A percentile compares a stretch with the other conserved stretches of the same genome.
Conservation (phyloP, 352 stramenopile species). For the Phytophthora ramorum region DNA sequence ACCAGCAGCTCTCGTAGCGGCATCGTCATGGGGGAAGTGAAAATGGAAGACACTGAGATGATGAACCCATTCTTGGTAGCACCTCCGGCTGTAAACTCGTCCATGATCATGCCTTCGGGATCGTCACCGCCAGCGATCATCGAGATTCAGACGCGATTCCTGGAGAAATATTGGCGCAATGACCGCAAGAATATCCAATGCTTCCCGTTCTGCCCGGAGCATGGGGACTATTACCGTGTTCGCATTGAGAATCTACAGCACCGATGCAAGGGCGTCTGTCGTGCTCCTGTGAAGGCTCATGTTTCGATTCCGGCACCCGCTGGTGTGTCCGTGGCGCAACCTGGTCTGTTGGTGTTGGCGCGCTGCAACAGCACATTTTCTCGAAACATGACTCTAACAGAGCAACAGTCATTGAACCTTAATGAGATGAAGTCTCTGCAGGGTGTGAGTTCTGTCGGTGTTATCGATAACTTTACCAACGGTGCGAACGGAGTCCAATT, state of each 20-base stretch:
- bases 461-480: constrained; percentile 63
- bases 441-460: constrained; percentile 66
- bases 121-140: constrained; percentile 54
- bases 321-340: constrained; percentile 34
- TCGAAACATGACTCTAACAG: constrained; percentile 58
- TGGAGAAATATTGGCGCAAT: constrained; percentile 93
- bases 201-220: constrained; percentile 90
- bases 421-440: constrained; percentile 79
- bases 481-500: constrained; percentile 58
- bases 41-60: constrained; percentile 45
- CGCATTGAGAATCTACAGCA: constrained; percentile 88
- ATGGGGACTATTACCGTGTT: constrained; percentile 91
- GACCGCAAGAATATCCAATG: constrained; percentile 94
- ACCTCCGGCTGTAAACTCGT: constrained; percentile 6
- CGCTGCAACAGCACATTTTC: constrained; percentile 89
- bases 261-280: constrained; percentile 85
- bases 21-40: constrained; percentile 28
- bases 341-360: constrained; percentile 65
- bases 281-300: constrained; percentile 76
- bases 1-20: constrained; percentile 32
- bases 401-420: constrained; percentile 54
- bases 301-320: constrained; percentile 58
- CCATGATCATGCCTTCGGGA: constrained; percentile 22
- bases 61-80: constrained; percentile 61
- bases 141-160: constrained; percentile 82